phyloP scores from a whole-genome alignment of 2,329 filamentous ascomycete species.

The Ophiognomonia clavigignenti-juglandacearum region DNA sequence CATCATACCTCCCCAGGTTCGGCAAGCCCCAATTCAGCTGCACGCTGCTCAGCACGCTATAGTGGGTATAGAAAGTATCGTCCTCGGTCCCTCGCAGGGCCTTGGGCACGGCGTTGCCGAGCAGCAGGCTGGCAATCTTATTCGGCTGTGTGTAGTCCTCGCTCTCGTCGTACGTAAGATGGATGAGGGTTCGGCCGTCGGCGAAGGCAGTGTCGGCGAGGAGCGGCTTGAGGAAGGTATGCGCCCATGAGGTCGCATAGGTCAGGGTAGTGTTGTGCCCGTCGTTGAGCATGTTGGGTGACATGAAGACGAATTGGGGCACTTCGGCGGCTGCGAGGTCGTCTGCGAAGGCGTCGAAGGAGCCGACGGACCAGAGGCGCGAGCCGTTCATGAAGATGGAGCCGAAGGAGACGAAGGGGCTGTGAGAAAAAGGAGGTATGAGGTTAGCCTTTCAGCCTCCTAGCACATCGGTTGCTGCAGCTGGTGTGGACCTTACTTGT shows the following conservation, averaged over 20 bases:
- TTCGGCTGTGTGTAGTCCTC: constrained; percentile 48
- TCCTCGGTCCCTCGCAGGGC: constrained; percentile 45
- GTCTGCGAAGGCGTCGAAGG: constrained; percentile 54
- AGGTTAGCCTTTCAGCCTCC: too few relatives aligned
- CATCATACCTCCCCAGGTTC: constrained; percentile 38
- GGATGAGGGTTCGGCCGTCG: constrained; percentile 43
- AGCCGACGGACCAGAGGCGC: constrained; percentile 56
- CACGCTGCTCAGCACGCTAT: constrained; percentile 36
- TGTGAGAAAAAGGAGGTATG: constrained; percentile 14
- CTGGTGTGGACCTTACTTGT: too few relatives aligned
- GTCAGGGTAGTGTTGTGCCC: constrained; percentile 55
- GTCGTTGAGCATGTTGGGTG: constrained; percentile 61
- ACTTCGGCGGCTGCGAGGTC: constrained; percentile 52
- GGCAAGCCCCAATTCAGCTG: constrained; percentile 38
- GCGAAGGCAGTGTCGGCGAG: constrained; percentile 46
- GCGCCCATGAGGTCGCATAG: constrained; percentile 47
- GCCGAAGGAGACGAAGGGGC: constrained; percentile 38
- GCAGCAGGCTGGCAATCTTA: constrained; percentile 47
- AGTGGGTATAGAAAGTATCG: constrained; percentile 42
- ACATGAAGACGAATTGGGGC: constrained; percentile 62
- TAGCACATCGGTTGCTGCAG: too few relatives aligned
- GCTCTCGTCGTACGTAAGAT: constrained; percentile 56
- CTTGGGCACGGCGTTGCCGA: constrained; percentile 48
- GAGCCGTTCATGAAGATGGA: constrained; percentile 32
- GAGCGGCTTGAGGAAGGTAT: constrained; percentile 48